These are phyloP conservation scores for Actinomortierella ambigua DNA, from an alignment of 371 early-diverging fungal species.

Conservation along the genomic window DNA sequence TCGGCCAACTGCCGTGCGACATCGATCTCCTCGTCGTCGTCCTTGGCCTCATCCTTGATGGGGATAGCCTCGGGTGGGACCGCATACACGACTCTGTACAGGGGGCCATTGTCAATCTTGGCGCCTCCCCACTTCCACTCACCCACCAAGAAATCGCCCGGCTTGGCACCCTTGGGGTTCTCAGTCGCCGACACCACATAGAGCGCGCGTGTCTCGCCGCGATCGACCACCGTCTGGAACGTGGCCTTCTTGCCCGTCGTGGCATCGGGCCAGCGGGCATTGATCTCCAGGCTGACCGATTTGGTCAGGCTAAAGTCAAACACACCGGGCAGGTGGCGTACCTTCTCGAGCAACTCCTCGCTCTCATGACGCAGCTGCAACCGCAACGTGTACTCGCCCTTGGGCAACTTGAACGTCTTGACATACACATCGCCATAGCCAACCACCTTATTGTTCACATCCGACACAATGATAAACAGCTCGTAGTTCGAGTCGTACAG, in stretches of 20 bases:
- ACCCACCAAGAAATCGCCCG: conserved; percentile 83
- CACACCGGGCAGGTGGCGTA: conserved; percentile 64
- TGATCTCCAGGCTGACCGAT: conserved; percentile 59
- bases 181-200: conserved; percentile 52
- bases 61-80: conserved; percentile 56
- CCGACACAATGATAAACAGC: conserved; percentile 57
- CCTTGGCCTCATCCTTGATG: conserved; percentile 45
- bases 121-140: conserved; percentile 58
- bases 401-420: conserved; percentile 69
- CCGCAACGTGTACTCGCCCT: conserved; percentile 86
- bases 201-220: conserved; percentile 53
- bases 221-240: conserved; percentile 47
- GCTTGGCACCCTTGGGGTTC: conserved; percentile 74
- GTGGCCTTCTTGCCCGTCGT: conserved; percentile 45
- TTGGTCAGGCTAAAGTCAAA: conserved; percentile 70
- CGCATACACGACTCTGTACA: conserved; percentile 64
- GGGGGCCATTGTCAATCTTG: conserved; percentile 59
- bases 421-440: conserved; percentile 78
- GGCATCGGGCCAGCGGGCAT: conserved; percentile 58
- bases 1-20: conserved; percentile 65
- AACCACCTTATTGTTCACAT: conserved; percentile 66
- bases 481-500: conserved; percentile 67
- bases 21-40: conserved; percentile 55
- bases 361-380: conserved; percentile 77
- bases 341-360: conserved; percentile 72